A percentile compares a stretch with the other conserved stretches of the same genome.
These are phyloP conservation scores for Epichloe sylvatica DNA, from an alignment of 2,329 filamentous ascomycete species.

Conservation along the genomic window DNA sequence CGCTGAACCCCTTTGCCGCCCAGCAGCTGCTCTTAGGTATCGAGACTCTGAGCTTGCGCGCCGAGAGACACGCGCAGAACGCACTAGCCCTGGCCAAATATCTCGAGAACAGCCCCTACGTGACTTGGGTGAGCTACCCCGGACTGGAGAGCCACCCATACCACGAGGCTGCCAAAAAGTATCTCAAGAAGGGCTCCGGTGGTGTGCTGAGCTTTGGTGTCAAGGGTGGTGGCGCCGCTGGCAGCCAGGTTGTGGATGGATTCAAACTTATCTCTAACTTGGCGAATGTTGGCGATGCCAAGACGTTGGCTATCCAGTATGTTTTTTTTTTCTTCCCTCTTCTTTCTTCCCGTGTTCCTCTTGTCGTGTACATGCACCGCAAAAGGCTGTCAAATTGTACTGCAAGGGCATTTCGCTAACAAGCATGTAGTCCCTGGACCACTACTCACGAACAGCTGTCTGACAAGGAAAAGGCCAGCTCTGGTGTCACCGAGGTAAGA, in stretches of 20 bases:
- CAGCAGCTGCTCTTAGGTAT: conserved; percentile 82
- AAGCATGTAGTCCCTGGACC: conserved; percentile 52
- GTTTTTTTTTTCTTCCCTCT: conserved; percentile 6
- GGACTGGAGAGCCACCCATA: conserved; percentile 71
- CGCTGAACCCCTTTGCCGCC: conserved; percentile 78
- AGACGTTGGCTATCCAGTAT: conserved; percentile 78
- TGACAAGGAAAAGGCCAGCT: conserved; percentile 64
- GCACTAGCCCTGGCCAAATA: conserved; percentile 66
- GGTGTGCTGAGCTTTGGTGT: conserved; percentile 89
- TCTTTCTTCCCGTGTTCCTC: not conserved
- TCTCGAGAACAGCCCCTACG: conserved; percentile 69
- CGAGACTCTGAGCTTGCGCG: conserved; percentile 78
- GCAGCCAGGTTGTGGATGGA: conserved; percentile 77
- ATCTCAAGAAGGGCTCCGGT: conserved; percentile 70
- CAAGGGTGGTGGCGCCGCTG: conserved; percentile 72
- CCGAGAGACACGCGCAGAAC: conserved; percentile 77
- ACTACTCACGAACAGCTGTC: conserved; percentile 89
- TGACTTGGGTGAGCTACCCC: conserved; percentile 88
- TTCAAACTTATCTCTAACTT: conserved; percentile 94
- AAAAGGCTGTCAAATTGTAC: not conserved
- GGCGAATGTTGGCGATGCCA: conserved; percentile 90
- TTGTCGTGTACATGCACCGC: not conserved
- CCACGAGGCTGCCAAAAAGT: conserved; percentile 72
- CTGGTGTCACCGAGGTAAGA: conserved; percentile 63
- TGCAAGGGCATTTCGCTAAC: not conserved